Percentiles rank a stretch among this genome's conserved stretches.
phyloP scores from a whole-genome alignment of 2,329 filamentous ascomycete species.

The Trichoderma lentiforme region DNA sequence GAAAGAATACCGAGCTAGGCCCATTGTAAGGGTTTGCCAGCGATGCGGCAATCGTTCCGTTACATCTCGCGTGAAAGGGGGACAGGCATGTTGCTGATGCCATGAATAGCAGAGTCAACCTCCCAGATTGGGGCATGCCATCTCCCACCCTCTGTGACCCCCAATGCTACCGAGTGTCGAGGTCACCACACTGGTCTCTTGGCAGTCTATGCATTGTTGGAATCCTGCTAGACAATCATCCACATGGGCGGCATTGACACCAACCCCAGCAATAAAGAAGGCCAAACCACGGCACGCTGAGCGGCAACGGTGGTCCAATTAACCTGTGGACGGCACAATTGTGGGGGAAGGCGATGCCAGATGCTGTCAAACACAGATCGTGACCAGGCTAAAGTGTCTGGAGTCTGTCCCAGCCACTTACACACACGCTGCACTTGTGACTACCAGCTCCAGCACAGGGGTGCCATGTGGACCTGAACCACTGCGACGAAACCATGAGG shows the following conservation, averaged over 20 bases:
- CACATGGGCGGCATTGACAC: neutral
- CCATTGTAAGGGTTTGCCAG: neutral
- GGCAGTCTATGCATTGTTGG: neutral
- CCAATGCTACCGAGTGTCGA: neutral
- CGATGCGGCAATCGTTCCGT: neutral
- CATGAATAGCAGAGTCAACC: neutral
- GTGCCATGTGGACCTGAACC: neutral
- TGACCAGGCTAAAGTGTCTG: neutral
- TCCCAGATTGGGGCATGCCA: neutral
- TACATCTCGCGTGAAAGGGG: neutral
- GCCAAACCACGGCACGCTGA: neutral
- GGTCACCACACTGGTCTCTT: neutral
- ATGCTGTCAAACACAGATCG: neutral
- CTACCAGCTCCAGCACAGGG: neutral
- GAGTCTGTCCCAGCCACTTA: neutral
- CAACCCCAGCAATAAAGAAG: neutral
- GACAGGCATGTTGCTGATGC: neutral
- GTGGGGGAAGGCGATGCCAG: neutral
- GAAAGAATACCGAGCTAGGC: neutral
- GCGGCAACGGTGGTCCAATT: neutral
- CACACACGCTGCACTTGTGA: neutral
- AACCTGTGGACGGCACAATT: neutral
- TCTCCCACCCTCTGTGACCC: neutral
- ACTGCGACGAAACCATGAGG: neutral
- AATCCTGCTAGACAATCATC: neutral